A percentile compares a stretch with the other conserved stretches of the same genome.
These are phyloP conservation scores for Neoarthrinium moseri DNA, from an alignment of 2,329 filamentous ascomycete species.

Conservation along the genomic window DNA sequence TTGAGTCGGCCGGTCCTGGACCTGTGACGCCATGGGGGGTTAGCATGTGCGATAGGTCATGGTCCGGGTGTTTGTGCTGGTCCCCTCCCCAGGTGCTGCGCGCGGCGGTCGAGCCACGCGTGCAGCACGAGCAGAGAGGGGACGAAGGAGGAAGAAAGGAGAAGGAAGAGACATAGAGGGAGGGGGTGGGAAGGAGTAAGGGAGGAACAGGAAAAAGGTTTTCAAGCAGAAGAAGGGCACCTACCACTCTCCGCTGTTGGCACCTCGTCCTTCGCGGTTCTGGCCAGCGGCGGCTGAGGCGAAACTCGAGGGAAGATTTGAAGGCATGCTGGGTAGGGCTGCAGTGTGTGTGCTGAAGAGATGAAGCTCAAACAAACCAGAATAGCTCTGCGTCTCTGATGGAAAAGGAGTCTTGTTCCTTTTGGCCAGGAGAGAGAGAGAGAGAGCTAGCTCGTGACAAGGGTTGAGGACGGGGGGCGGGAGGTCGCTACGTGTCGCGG, in stretches of 20 bases:
- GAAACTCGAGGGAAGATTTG: constrained; percentile 79
- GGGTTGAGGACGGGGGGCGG: too few relatives aligned
- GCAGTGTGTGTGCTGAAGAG: neutral
- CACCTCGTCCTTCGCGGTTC: constrained; percentile 58
- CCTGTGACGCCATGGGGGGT: neutral
- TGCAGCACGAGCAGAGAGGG: too few relatives aligned
- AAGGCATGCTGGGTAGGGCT: constrained; percentile 56
- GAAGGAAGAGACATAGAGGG: neutral
- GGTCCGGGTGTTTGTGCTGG: too few relatives aligned
- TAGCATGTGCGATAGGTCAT: constrained; percentile 1
- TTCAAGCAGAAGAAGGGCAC: constrained; percentile 32
- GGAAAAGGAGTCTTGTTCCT: neutral
- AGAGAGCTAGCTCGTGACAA: too few relatives aligned
- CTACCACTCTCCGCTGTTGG: constrained; percentile 70
- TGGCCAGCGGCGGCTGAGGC: constrained; percentile 80
- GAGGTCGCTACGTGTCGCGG: too few relatives aligned
- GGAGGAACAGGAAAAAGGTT: neutral
- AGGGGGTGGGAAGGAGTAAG: neutral
- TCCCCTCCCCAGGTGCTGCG: too few relatives aligned
- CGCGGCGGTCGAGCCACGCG: too few relatives aligned
- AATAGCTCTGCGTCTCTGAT: neutral
- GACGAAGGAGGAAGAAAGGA: too few relatives aligned
- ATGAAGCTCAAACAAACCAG: neutral
- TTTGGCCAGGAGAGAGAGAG: too few relatives aligned
- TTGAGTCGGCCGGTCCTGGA: constrained; percentile 35